Evolutionary conservation across 345 rosid species (phyloP).

Genomic region (Heritiera fomes): DNA sequence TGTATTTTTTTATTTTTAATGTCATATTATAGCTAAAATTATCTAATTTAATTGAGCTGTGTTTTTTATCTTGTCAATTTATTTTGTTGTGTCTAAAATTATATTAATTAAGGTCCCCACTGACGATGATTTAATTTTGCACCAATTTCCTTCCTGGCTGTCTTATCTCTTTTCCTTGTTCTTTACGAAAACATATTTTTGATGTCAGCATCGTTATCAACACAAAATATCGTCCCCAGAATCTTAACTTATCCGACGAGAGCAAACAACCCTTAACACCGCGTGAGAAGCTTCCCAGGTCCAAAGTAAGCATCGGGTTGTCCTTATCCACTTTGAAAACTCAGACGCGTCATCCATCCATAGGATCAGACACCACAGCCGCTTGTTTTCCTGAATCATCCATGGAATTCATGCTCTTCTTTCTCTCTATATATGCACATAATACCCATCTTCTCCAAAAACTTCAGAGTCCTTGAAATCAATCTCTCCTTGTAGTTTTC

Average conservation of each 20-base stretch:
- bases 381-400: constrained; percentile 10
- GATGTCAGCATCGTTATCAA: background rate
- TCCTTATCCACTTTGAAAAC: constrained; percentile 36
- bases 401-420: background rate
- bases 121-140: no score
- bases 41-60: no score
- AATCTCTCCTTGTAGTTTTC: background rate
- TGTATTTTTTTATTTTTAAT: no score
- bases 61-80: no score
- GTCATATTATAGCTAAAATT: no score
- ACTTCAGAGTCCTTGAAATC: background rate
- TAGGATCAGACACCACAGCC: background rate
- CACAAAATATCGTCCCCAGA: background rate
- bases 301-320: constrained; percentile 4
- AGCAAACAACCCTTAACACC: background rate
- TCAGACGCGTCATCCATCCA: constrained; percentile 26
- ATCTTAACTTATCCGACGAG: background rate
- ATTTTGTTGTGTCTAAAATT: no score
- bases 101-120: no score
- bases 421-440: background rate
- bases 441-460: background rate
- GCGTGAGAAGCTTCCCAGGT: background rate
- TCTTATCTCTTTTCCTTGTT: constrained; percentile 47
- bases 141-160: constrained; percentile 41
- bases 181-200: no score